A percentile compares a stretch with the other conserved stretches of the same genome.
Conservation (phyloP, 139 green algal genomes). For the Picochlorum sp. region DNA sequence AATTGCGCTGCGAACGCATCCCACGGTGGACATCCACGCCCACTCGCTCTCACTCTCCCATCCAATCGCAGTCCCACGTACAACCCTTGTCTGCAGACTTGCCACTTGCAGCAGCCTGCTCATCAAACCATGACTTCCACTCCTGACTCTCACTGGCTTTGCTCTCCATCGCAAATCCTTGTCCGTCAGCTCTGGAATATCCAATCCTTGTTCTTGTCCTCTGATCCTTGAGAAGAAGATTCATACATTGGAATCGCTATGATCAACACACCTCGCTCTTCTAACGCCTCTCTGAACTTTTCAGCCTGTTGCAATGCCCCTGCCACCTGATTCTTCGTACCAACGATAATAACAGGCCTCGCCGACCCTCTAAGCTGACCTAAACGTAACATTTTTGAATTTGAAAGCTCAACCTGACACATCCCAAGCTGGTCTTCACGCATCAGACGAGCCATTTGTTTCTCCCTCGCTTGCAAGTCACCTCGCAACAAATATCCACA, state of each 20-base stretch:
- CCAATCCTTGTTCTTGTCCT: neutral
- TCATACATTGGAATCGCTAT: constrained; percentile 55
- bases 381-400: constrained; percentile 44
- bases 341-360: constrained; percentile 55
- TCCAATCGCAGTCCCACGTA: constrained; percentile 71
- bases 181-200: neutral
- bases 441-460: constrained; percentile 57
- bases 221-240: neutral
- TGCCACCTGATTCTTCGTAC: constrained; percentile 46
- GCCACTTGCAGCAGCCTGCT: constrained; percentile 48
- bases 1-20: constrained; percentile 46
- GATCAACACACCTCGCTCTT: constrained; percentile 59
- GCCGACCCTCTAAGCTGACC: constrained; percentile 43
- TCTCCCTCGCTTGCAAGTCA: constrained; percentile 51
- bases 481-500: constrained; percentile 38
- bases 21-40: constrained; percentile 54
- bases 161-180: constrained; percentile 41
- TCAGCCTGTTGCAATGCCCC: constrained; percentile 46
- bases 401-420: constrained; percentile 58
- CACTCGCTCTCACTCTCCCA: constrained; percentile 57
- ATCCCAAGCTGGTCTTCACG: constrained; percentile 59
- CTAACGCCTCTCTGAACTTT: constrained; percentile 48
- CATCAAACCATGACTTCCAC: constrained; percentile 57
- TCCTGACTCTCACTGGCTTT: constrained; percentile 29
- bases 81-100: constrained; percentile 30